phyloP scores from a whole-genome alignment of 108 stramenopile genomes.

The Cyclotella choctawhatcheeana region DNA sequence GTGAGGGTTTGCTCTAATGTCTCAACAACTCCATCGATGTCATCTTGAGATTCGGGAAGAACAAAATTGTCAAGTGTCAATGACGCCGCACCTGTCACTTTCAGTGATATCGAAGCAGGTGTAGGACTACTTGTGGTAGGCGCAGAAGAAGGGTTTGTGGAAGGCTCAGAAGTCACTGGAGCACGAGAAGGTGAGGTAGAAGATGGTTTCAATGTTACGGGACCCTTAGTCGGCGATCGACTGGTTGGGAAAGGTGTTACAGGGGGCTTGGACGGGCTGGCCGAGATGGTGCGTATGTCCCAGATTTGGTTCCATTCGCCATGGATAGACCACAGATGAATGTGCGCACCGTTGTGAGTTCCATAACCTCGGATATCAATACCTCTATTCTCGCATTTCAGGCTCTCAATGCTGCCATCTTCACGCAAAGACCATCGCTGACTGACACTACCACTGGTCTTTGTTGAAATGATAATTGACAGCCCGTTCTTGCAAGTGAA shows the following conservation, averaged over 20 bases:
- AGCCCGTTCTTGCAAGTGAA: background rate
- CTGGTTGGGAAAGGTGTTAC: too few relatives aligned
- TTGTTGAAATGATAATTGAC: background rate
- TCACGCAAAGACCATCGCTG: constrained; percentile 7
- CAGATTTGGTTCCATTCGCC: background rate
- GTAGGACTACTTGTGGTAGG: too few relatives aligned
- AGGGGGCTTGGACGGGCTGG: too few relatives aligned
- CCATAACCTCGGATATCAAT: constrained; percentile 11
- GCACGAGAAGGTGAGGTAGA: background rate
- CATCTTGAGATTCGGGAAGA: too few relatives aligned
- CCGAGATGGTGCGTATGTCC: too few relatives aligned
- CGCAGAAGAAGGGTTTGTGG: too few relatives aligned
- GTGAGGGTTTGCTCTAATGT: too few relatives aligned
- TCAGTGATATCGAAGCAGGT: background rate
- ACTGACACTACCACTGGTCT: background rate
- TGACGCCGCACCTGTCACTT: too few relatives aligned
- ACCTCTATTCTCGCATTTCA: background rate
- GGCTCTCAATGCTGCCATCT: constrained; percentile 4
- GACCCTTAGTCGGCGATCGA: too few relatives aligned
- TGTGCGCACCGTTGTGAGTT: background rate
- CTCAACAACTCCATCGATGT: too few relatives aligned
- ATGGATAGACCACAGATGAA: constrained; percentile 5
- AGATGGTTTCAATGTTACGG: too few relatives aligned
- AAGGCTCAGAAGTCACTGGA: background rate
- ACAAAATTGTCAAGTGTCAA: too few relatives aligned